Percentiles rank a stretch among this genome's conserved stretches.
phyloP scores from a whole-genome alignment of 2,329 filamentous ascomycete genomes.

The Diaporthe citriasiana region DNA sequence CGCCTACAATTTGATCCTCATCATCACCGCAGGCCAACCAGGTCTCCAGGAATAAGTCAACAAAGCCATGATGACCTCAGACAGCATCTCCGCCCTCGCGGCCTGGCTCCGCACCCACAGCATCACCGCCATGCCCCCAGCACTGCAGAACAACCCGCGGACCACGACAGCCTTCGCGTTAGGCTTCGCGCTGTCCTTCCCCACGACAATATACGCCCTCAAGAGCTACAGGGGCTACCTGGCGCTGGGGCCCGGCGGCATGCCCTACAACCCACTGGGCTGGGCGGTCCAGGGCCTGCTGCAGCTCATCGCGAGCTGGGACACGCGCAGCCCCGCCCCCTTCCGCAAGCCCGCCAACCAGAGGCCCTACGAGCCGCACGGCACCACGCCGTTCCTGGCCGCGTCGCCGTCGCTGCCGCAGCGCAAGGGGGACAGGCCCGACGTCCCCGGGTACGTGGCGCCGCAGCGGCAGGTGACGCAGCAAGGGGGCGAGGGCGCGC shows the following conservation, averaged over 20 bases:
- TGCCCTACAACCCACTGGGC: constrained; percentile 58
- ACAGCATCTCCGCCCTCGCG: constrained; percentile 5
- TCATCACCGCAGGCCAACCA: background rate
- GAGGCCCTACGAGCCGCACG: constrained; percentile 48
- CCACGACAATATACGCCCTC: constrained; percentile 45
- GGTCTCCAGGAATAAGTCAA: background rate
- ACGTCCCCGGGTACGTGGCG: constrained; percentile 52
- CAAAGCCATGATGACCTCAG: constrained; percentile 21
- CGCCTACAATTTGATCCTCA: background rate
- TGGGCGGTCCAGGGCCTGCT: constrained; percentile 55
- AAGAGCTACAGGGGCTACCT: constrained; percentile 57
- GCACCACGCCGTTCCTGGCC: constrained; percentile 45
- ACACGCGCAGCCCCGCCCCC: constrained; percentile 50
- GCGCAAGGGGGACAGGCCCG: constrained; percentile 49
- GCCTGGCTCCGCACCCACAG: constrained; percentile 31
- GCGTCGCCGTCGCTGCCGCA: constrained; percentile 33
- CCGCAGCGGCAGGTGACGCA: constrained; percentile 57
- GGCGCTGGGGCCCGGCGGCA: constrained; percentile 59
- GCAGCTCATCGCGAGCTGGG: constrained; percentile 52
- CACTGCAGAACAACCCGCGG: constrained; percentile 25
- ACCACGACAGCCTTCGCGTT: constrained; percentile 33
- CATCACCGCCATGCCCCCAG: background rate
- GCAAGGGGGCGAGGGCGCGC: constrained; percentile 37
- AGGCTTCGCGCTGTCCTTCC: constrained; percentile 35
- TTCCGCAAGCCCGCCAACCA: constrained; percentile 44